Base-by-base conservation (phyloP, 495 filamentous ascomycete genomes). In the Hyaloscypha finlandica region DNA sequence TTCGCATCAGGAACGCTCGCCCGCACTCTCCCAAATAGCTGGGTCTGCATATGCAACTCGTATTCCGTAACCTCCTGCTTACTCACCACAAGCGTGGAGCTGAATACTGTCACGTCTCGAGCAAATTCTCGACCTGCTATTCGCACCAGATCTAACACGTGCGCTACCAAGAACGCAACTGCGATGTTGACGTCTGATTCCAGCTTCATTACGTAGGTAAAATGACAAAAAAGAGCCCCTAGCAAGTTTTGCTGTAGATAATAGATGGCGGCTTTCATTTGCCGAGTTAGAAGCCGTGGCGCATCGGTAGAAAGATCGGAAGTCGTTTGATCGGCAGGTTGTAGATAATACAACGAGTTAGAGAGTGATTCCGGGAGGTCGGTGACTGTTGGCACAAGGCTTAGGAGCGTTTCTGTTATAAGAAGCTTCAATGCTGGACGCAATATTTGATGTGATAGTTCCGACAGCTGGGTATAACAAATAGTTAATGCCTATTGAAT, bases 231-330 rank as follows among this genome's bases (percentile, higher is more conserved):
- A 29, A 63, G 4, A 12, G 20, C 25, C 4, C 39, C 4, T 11
- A 63, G 52, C 8, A 63, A 29, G 31, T 63, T 6, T 2, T 63
- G 37, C 31, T 52, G 60, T n/a, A 63, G 31, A 63, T 63, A 42
- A 25, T 30, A 29, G 39, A 63, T 63, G 29, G 37, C 52, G n/a
- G 60, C 60, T 52, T 63, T 63, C 9, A 63, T 63, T 52, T 63
- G 60, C 6, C 60, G 35, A 31, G 37, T 51, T n/a, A 63, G 30
- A 11, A 63, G 60, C 31, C 31, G 51, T 22, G 60, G 60, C 16
- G 45, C 45, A 63, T 1, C 42, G n/a, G 60, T n/a, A 19, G 45
- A 63, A 51, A 53, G 39, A 63, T 51, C 16, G 42, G 25, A 1
- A 2, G 25, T n/a, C 11, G 42, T n/a, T 25, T 2, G 42, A 48